phyloP scores from a whole-genome alignment of 2,329 filamentous ascomycete species.

The Aspergillus fumigatus region DNA sequence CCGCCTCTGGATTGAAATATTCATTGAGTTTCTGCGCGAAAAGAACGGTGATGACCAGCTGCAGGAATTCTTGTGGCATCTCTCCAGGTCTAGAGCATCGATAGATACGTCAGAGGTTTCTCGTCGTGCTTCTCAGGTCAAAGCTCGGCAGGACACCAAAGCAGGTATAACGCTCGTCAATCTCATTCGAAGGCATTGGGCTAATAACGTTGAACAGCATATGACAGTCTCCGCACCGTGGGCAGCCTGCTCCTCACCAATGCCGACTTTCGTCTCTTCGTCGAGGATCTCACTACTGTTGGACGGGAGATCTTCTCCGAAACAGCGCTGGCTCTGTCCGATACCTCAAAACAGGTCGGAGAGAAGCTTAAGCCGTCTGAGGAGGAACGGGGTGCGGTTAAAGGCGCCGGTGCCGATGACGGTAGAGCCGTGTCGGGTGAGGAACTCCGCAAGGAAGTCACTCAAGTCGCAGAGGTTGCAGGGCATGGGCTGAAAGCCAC shows the following conservation, averaged over 20 bases:
- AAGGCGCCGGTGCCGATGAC: conserved; percentile 41
- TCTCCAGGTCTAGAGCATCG: conserved; percentile 67
- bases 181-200: background rate
- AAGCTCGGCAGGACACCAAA: conserved; percentile 64
- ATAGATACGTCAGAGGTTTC: conserved; percentile 63
- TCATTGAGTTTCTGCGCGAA: conserved; percentile 74
- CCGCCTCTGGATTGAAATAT: conserved; percentile 69
- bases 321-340: conserved; percentile 73
- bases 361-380: conserved; percentile 67
- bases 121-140: conserved; percentile 57
- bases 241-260: conserved; percentile 83
- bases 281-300: conserved; percentile 73
- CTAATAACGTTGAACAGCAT: conserved; percentile 48
- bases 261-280: conserved; percentile 80
- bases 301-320: conserved; percentile 82
- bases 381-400: conserved; percentile 53
- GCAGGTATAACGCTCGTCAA: conserved; percentile 49
- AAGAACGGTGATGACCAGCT: conserved; percentile 84
- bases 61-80: conserved; percentile 86
- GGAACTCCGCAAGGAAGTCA: conserved; percentile 58
- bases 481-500: conserved; percentile 35
- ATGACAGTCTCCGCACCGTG: conserved; percentile 77
- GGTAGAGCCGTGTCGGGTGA: conserved; percentile 52
- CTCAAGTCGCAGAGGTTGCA: conserved; percentile 47
- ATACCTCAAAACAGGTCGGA: conserved; percentile 69